phyloP scores from a whole-genome alignment of 73 alveolate genomes.

The Halteria grandinella region DNA sequence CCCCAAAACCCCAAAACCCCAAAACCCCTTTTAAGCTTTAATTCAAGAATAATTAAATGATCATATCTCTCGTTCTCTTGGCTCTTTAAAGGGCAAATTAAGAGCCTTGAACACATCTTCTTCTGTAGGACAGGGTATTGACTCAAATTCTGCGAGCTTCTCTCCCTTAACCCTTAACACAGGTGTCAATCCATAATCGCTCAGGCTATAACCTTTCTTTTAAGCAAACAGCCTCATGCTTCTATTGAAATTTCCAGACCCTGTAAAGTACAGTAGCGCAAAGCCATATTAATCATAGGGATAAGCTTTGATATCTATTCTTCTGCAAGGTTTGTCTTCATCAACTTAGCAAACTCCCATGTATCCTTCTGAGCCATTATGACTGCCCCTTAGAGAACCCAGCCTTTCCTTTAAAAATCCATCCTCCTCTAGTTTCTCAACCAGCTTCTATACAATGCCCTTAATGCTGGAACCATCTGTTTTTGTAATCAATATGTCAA shows the following conservation, averaged over 20 bases:
- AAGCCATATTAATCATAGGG: constrained; percentile 84
- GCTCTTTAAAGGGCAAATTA: constrained; percentile 83
- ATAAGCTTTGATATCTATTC: constrained; percentile 93
- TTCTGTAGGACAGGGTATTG: constrained; percentile 85
- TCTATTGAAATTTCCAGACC: constrained; percentile 94
- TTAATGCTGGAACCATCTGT: constrained; percentile 76
- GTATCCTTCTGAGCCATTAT: constrained; percentile 78
- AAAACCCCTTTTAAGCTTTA: neutral
- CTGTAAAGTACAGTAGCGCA: constrained; percentile 95
- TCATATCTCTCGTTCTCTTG: constrained; percentile 93
- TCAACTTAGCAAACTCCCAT: constrained; percentile 89
- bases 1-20: constrained; percentile 1
- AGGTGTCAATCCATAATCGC: constrained; percentile 92
- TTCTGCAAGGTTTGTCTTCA: constrained; percentile 71
- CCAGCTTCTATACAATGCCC: constrained; percentile 79
- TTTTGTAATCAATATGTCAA: constrained; percentile 92
- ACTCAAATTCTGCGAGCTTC: constrained; percentile 36
- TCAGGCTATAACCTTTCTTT: constrained; percentile 85
- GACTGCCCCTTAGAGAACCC: constrained; percentile 70
- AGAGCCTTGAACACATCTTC: constrained; percentile 88
- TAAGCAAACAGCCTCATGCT: constrained; percentile 91
- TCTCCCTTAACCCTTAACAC: constrained; percentile 72
- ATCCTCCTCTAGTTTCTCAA: constrained; percentile 73
- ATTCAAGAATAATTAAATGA: neutral
- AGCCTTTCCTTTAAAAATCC: constrained; percentile 84